These are phyloP conservation scores for Colletotrichum tamarilloi DNA, from an alignment of 2,329 filamentous ascomycete species.

Conservation along the genomic window DNA sequence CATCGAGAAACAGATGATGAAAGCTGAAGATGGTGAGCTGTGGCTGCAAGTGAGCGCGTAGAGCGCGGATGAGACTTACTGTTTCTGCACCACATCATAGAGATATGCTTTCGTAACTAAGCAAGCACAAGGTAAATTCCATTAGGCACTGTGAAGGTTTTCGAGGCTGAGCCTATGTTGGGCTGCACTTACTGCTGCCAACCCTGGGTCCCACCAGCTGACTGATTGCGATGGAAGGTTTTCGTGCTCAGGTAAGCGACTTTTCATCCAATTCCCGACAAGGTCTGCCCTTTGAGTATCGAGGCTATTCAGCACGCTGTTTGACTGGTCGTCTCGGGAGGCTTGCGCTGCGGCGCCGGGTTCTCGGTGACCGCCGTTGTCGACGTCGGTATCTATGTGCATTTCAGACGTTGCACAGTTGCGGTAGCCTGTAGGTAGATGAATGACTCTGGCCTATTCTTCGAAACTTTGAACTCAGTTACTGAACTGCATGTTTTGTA, in stretches of 20 bases:
- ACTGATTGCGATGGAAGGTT: conserved; percentile 18
- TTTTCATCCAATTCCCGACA: conserved; percentile 4
- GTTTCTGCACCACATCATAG: conserved; percentile 21
- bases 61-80: neutral
- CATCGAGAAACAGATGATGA: conserved; percentile 12
- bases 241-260: conserved; percentile 7
- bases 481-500: neutral
- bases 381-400: neutral
- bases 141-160: neutral
- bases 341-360: neutral
- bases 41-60: neutral
- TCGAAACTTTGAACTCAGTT: neutral
- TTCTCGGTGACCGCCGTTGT: neutral
- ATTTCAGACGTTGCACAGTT: neutral
- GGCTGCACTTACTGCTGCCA: conserved; percentile 1
- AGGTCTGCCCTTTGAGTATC: conserved; percentile 1
- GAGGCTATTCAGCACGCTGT: neutral
- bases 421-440: no score
- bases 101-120: conserved; percentile 16
- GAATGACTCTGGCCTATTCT: no score
- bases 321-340: neutral
- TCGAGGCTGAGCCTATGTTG: neutral
- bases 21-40: neutral
- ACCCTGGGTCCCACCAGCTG: conserved; percentile 25
- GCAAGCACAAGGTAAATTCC: neutral